These are phyloP conservation scores for Phialophora chinensis DNA, from an alignment of 2,329 filamentous ascomycete genomes.

Conservation along the genomic window DNA sequence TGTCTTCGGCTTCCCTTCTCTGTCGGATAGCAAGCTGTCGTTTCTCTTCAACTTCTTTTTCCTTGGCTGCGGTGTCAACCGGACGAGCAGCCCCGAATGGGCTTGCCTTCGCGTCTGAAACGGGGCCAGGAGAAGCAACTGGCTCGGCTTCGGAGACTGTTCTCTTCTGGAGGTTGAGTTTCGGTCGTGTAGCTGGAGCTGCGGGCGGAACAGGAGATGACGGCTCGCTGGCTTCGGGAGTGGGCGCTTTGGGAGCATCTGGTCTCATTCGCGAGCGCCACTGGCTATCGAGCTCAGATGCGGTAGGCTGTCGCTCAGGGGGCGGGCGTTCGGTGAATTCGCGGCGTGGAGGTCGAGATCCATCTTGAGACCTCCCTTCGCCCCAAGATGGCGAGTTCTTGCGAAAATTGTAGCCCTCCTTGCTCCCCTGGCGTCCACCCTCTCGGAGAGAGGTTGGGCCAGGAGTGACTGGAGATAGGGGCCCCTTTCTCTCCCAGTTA, in stretches of 20 bases:
- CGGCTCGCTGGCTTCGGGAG: conserved; percentile 73
- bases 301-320: conserved; percentile 75
- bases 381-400: conserved; percentile 77
- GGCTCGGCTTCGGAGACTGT: conserved; percentile 79
- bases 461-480: conserved; percentile 72
- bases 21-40: conserved; percentile 73
- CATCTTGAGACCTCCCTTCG: conserved; percentile 71
- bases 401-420: conserved; percentile 65
- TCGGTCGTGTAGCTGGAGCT: conserved; percentile 71
- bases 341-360: conserved; percentile 77
- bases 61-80: conserved; percentile 88
- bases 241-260: conserved; percentile 70
- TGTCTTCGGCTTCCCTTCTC: conserved; percentile 87
- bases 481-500: conserved; percentile 95
- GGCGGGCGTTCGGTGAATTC: conserved; percentile 74
- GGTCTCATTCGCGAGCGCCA: conserved; percentile 93
- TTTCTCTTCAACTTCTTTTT: conserved; percentile 91
- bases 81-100: conserved; percentile 93
- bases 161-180: conserved; percentile 85
- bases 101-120: conserved; percentile 77
- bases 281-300: conserved; percentile 89
- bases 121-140: conserved; percentile 51
- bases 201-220: conserved; percentile 71
- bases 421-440: conserved; percentile 64
- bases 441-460: conserved; percentile 54